phyloP scores from a whole-genome alignment of 108 stramenopile genomes.

The Pseudonitzschia multiseries region DNA sequence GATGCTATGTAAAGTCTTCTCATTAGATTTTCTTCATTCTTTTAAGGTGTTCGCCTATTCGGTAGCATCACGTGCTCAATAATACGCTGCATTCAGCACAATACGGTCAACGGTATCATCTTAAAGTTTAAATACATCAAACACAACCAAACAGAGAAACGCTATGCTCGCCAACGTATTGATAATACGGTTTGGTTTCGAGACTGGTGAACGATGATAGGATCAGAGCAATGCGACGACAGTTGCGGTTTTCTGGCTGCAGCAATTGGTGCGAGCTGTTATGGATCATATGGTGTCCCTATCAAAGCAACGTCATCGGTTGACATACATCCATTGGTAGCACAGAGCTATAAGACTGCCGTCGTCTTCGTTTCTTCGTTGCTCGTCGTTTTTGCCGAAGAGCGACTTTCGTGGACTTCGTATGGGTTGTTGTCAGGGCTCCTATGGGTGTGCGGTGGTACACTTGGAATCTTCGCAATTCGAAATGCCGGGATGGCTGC shows the following conservation, averaged over 20 bases:
- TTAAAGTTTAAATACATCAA: too few relatives aligned
- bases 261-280: conserved; percentile 38
- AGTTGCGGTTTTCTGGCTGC: conserved; percentile 52
- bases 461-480: conserved; percentile 54
- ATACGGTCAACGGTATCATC: too few relatives aligned
- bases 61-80: too few relatives aligned
- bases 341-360: conserved; percentile 47
- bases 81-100: too few relatives aligned
- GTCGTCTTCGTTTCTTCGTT: conserved; percentile 50
- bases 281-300: conserved; percentile 60
- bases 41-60: too few relatives aligned
- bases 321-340: conserved; percentile 53
- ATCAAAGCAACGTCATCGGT: conserved; percentile 40
- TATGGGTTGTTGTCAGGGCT: conserved; percentile 66
- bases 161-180: too few relatives aligned
- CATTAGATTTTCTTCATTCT: too few relatives aligned
- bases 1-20: too few relatives aligned
- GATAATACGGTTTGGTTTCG: too few relatives aligned
- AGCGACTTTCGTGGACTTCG: conserved; percentile 44
- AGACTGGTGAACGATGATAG: background rate
- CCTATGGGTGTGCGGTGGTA: conserved; percentile 57
- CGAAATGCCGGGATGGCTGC: conserved; percentile 66
- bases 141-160: too few relatives aligned
- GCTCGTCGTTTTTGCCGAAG: conserved; percentile 36
- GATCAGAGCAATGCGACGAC: conserved; percentile 1